These are phyloP conservation scores for Arabidopsis arenosa DNA, from an alignment of 345 rosid species.

Conservation along the genomic window DNA sequence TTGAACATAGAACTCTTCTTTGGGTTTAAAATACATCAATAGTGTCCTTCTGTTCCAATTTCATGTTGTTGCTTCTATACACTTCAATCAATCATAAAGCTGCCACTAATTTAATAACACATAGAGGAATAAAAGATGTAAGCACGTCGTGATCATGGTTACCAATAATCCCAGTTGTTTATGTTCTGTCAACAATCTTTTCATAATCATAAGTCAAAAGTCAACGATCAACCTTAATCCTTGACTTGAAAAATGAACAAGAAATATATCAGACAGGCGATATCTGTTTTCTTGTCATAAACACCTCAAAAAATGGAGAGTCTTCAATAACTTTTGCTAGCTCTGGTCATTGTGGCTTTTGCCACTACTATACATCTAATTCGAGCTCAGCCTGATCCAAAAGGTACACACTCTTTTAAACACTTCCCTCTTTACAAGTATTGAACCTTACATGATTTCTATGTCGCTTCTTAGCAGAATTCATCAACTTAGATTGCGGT, in stretches of 20 bases:
- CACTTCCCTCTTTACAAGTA: not conserved
- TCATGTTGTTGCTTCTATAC: not conserved
- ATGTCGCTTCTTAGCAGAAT: slow-evolving; percentile 40
- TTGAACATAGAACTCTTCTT: no score
- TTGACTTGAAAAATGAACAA: slow-evolving; percentile 25
- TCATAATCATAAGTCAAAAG: slow-evolving; percentile 21
- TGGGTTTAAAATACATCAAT: no score
- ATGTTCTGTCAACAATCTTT: slow-evolving; percentile 25
- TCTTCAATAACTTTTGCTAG: slow-evolving; percentile 19
- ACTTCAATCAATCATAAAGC: not conserved
- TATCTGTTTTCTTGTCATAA: slow-evolving; percentile 22
- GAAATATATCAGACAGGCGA: slow-evolving; percentile 14
- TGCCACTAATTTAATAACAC: not conserved
- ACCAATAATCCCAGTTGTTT: slow-evolving; percentile 10
- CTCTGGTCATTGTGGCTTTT: slow-evolving; percentile 29
- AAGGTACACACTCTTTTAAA: slow-evolving; percentile 27
- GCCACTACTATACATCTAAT: not conserved
- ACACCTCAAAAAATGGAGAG: slow-evolving; percentile 7
- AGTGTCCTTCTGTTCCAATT: not conserved
- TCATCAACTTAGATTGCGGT: slow-evolving; percentile 59
- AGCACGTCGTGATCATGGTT: slow-evolving; percentile 31
- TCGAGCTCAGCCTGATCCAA: slow-evolving; percentile 44
- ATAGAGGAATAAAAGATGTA: slow-evolving; percentile 22
- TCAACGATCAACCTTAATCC: slow-evolving; percentile 31
- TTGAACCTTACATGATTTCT: not conserved